Percentiles rank a stretch among this genome's conserved stretches.
phyloP scores from a whole-genome alignment of 495 filamentous ascomycete species.

The Aspergillus mulundensis region DNA sequence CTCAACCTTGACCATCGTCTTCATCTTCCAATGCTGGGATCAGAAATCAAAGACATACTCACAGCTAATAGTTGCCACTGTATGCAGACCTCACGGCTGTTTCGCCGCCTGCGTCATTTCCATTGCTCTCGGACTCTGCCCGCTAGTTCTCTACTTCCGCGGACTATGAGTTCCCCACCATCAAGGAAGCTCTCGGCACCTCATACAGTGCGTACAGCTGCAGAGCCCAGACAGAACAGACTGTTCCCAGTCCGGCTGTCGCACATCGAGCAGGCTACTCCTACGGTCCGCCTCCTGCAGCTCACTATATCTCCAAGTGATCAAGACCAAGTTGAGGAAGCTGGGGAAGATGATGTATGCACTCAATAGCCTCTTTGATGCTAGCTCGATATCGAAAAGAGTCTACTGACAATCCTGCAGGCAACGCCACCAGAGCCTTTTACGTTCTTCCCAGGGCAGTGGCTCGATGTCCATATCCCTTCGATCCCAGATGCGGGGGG shows the following conservation, averaged over 20 bases:
- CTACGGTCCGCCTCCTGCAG: constrained; percentile 47
- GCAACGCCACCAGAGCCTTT: constrained; percentile 37
- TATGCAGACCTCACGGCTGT: not conserved
- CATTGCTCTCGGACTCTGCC: not conserved
- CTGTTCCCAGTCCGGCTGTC: constrained; percentile 48
- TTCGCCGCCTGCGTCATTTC: not conserved
- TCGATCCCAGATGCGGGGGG: constrained; percentile 65
- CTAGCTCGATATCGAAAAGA: not conserved
- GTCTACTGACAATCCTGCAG: constrained; percentile 2
- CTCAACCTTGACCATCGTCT: not conserved
- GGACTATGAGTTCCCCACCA: constrained; percentile 30
- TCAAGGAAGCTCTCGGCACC: constrained; percentile 35
- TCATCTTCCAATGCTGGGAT: not conserved
- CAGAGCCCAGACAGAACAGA: constrained; percentile 61
- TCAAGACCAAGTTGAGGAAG: constrained; percentile 14
- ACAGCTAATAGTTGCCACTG: not conserved
- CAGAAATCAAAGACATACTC: not conserved
- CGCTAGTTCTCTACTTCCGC: not conserved
- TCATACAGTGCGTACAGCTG: constrained; percentile 64
- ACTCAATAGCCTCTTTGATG: not conserved
- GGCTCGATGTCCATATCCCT: constrained; percentile 80
- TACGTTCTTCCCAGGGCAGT: constrained; percentile 78
- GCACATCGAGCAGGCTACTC: constrained; percentile 45
- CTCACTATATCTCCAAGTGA: constrained; percentile 31
- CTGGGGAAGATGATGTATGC: constrained; percentile 18